Conservation (phyloP, 768 basidiomycete genomes). For the Lactarius trivialis region DNA sequence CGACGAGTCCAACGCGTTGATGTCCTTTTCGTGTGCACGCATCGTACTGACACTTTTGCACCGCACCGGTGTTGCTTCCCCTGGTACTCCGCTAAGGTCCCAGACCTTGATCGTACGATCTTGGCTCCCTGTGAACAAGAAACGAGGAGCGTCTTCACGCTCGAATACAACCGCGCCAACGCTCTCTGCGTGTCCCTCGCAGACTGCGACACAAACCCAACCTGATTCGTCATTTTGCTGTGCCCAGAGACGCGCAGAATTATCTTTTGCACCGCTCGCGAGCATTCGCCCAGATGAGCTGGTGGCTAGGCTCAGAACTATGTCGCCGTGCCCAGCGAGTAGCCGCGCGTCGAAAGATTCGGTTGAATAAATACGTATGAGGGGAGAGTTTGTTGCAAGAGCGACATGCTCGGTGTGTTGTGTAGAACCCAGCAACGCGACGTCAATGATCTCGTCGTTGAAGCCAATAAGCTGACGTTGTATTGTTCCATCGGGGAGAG, state of each 20-base stretch:
- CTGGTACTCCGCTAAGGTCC: constrained; percentile 63
- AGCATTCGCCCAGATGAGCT: constrained; percentile 62
- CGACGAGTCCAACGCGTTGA: constrained; percentile 90
- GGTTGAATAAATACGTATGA: constrained; percentile 84
- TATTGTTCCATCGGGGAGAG: constrained; percentile 55
- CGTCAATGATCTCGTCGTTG: constrained; percentile 97
- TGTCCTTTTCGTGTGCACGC: constrained; percentile 96
- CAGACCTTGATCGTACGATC: constrained; percentile 99
- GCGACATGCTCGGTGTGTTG: constrained; percentile 60
- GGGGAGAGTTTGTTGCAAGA: constrained; percentile 94
- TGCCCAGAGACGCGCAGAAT: constrained; percentile 81
- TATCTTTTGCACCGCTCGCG: constrained; percentile 92
- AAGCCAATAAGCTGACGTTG: constrained; percentile 87
- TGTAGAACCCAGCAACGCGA: constrained; percentile 60
- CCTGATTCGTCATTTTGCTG: constrained; percentile 33
- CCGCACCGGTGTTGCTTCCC: constrained; percentile 35
- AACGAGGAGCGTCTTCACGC: constrained; percentile 42
- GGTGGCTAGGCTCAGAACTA: constrained; percentile 79
- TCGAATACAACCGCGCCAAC: constrained; percentile 86
- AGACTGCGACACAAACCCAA: constrained; percentile 77
- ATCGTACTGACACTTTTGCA: constrained; percentile 78
- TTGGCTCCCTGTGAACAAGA: constrained; percentile 93
- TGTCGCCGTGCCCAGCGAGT: constrained; percentile 83
- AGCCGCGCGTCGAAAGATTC: constrained; percentile 75
- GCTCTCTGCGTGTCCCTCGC: constrained; percentile 92